phyloP scores from a whole-genome alignment of 2,329 filamentous ascomycete genomes.

The Penicillium palitans region DNA sequence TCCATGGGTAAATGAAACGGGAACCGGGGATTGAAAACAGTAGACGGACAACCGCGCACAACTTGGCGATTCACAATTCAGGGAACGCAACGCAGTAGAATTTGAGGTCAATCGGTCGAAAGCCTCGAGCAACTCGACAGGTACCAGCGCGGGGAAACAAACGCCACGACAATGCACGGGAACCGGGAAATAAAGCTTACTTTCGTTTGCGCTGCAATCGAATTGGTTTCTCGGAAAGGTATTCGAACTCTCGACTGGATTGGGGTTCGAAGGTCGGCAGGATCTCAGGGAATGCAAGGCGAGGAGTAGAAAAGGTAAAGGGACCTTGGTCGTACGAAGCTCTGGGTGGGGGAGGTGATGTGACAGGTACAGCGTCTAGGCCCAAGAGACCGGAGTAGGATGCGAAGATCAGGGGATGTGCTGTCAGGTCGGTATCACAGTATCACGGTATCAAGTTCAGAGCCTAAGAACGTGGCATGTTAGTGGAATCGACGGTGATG shows the following conservation, averaged over 20 bases:
- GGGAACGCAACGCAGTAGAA: not conserved
- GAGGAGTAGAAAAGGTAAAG: not conserved
- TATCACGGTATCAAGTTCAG: not conserved
- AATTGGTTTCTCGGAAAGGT: slow-evolving; percentile 1
- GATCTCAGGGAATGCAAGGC: not conserved
- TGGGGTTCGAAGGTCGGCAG: not conserved
- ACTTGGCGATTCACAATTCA: not conserved
- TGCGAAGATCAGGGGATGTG: not conserved
- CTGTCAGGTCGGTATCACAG: not conserved
- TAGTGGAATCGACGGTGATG: slow-evolving; percentile 10
- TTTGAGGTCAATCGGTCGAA: not conserved
- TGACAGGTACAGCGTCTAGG: slow-evolving; percentile 8
- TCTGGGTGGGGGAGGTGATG: not conserved
- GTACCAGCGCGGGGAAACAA: not conserved
- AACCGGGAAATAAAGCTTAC: slow-evolving; percentile 16
- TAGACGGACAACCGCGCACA: not conserved
- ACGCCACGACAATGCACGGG: not conserved
- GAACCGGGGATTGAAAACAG: not conserved
- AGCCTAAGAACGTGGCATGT: slow-evolving; percentile 8
- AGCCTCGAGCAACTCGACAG: not conserved
- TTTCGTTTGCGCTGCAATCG: slow-evolving; percentile 16
- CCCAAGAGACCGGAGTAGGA: not conserved
- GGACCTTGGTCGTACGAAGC: slow-evolving; percentile 3
- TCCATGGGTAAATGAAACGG: slow-evolving; percentile 11
- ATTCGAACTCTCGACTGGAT: not conserved